Evolutionary conservation across 371 early-diverging fungal species (phyloP).

Genomic region (Capniomyces stellatus): DNA sequence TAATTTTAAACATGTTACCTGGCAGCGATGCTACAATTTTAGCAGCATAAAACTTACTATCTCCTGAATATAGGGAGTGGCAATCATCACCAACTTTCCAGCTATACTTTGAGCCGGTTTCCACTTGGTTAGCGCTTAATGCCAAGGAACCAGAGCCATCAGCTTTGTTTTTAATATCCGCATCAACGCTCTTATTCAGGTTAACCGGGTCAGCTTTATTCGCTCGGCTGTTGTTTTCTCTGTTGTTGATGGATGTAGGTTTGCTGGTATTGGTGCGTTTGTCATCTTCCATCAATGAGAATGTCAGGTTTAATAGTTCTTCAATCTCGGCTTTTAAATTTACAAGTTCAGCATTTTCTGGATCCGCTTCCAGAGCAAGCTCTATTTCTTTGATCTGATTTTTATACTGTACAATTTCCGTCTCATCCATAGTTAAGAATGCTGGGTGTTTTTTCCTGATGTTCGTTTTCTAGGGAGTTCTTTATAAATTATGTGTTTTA

Average conservation of each 20-base stretch:
- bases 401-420: slow-evolving; percentile 26
- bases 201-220: too few relatives aligned
- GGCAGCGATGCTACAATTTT: slow-evolving; percentile 9
- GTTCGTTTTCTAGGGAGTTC: too few relatives aligned
- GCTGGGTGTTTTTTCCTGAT: too few relatives aligned
- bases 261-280: too few relatives aligned
- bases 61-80: slow-evolving; percentile 25
- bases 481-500: too few relatives aligned
- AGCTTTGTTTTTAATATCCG: too few relatives aligned
- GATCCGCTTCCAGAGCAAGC: slow-evolving; percentile 30
- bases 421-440: slow-evolving; percentile 20
- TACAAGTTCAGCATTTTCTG: slow-evolving; percentile 27
- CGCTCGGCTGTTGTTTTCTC: slow-evolving; percentile 1
- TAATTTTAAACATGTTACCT: slow-evolving; percentile 11
- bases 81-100: slow-evolving; percentile 10
- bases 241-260: too few relatives aligned
- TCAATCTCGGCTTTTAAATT: slow-evolving; percentile 25
- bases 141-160: too few relatives aligned
- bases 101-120: background rate
- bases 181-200: background rate
- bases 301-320: slow-evolving; percentile 25
- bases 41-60: slow-evolving; percentile 28
- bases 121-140: too few relatives aligned
- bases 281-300: slow-evolving; percentile 6
- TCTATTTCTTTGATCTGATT: slow-evolving; percentile 34